Percentiles rank a stretch among this genome's conserved stretches.
phyloP scores from a whole-genome alignment of 2,329 filamentous ascomycete species.

The Leptosphaerulina australis region DNA sequence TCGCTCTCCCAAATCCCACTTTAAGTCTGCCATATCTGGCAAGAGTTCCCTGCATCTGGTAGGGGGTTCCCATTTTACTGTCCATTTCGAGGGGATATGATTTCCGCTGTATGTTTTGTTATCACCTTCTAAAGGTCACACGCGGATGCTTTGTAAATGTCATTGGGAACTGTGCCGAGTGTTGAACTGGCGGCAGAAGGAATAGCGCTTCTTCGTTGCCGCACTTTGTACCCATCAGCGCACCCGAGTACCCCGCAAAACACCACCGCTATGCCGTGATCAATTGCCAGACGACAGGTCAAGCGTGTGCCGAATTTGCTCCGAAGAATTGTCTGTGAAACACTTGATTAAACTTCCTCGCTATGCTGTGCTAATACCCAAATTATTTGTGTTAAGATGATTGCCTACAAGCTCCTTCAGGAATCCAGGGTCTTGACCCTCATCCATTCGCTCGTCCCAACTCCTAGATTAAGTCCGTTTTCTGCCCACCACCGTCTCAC shows the following conservation, averaged over 20 bases:
- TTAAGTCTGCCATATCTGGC: conserved; percentile 11
- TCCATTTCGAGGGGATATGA: background rate
- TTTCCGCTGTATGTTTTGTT: background rate
- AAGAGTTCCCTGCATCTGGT: conserved; percentile 19
- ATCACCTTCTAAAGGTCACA: too few species aligned
- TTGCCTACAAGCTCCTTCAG: background rate
- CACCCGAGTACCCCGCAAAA: background rate
- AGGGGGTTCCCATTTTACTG: background rate
- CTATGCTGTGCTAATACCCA: conserved; percentile 14
- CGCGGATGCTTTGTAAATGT: background rate
- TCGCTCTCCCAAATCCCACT: background rate
- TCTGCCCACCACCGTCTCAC: conserved; percentile 87
- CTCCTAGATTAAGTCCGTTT: conserved; percentile 80
- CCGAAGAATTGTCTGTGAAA: conserved; percentile 2
- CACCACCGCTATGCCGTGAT: background rate
- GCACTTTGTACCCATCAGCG: too few species aligned
- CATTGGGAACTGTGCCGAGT: too few species aligned
- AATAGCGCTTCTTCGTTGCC: too few species aligned
- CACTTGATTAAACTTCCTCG: conserved; percentile 12
- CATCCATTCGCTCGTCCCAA: conserved; percentile 90
- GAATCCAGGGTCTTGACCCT: conserved; percentile 70
- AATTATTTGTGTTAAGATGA: background rate
- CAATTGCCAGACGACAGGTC: background rate
- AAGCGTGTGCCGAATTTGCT: background rate
- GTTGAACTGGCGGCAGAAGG: too few species aligned